Conservation (phyloP, 305 asterid genomes). For the Fraxinus paxiana region DNA sequence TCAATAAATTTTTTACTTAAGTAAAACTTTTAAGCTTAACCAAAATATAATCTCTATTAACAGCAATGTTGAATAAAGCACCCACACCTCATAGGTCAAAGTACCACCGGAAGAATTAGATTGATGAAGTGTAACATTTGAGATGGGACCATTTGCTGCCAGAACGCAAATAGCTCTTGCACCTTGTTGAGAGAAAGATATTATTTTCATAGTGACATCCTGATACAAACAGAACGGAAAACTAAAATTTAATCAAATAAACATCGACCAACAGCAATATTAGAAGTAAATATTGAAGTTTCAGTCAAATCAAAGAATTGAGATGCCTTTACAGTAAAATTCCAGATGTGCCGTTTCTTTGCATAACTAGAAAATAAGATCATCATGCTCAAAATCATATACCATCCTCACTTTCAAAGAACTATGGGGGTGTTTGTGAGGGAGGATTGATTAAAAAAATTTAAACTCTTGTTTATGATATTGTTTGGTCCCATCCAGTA, state of each 20-base stretch:
- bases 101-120: slow-evolving; percentile 89
- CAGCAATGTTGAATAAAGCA: not conserved
- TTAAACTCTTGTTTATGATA: not conserved
- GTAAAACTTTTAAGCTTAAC: not conserved
- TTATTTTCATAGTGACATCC: slow-evolving; percentile 87
- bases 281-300: not conserved
- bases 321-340: not conserved
- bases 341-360: not conserved
- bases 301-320: not conserved
- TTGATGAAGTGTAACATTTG: slow-evolving; percentile 85
- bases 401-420: not conserved
- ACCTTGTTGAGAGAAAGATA: slow-evolving; percentile 89
- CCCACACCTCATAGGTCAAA: slow-evolving; percentile 75
- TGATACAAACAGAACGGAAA: slow-evolving; percentile 22
- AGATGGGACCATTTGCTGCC: slow-evolving; percentile 84
- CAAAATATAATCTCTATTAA: not conserved
- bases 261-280: slow-evolving; percentile 1
- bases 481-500: not conserved
- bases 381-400: not conserved
- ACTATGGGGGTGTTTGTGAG: not conserved
- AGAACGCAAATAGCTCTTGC: slow-evolving; percentile 81
- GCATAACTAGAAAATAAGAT: not conserved
- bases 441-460: not conserved
- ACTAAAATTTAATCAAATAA: slow-evolving; percentile 6
- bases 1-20: not conserved